Evolutionary conservation across 2,329 filamentous ascomycete species (phyloP), one percentile per base, ranked within the genome.

Genomic region (Sporothrix phasma): DNA sequence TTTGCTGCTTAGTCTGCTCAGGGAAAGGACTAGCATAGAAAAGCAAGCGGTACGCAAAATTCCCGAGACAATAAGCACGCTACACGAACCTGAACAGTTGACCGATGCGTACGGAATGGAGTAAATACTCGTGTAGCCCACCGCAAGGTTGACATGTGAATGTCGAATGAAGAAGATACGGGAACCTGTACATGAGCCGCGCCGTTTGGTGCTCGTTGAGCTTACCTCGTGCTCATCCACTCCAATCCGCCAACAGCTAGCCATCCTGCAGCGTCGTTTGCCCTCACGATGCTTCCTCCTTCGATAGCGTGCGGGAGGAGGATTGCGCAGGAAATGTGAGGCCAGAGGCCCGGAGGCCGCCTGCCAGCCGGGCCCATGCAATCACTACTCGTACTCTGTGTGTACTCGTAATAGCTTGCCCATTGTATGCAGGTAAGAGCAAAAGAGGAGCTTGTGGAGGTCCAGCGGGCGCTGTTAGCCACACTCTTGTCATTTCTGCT

Each of bases 321-420:
- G 39, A 39, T 5, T 39, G 39, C 51, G 51, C 51, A 39, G 31
- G 31, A 56, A n/a, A 37, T 3, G n/a, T 37, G 31, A 56, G 31
- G 54, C 22, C 54, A 61, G 29, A 61, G 29, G 15, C 11, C 43
- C 59, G 59, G 59, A 61, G 59, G 59, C 59, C 59, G 59, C 59
- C 59, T 47, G 58, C 22, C 26, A 47, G 31, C 19, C 26, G 26
- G n/a, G 19, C 6, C 46, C 53, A 58, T 58, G 10, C 31, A 17
- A 17, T 39, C 39, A 22, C 24, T 56, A 31, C 31, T 10, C n/a
- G 19, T 54, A 15, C 31, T 56, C n/a, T 29, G 31, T 39, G n/a
- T n/a, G n/a, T n/a, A n/a, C n/a, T n/a, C n/a, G n/a, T n/a, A n/a
- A n/a, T n/a, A n/a, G n/a, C n/a, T n/a, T n/a, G n/a, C 15, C 13